Base-by-base conservation (phyloP, 192 early-diverging fungal genomes). In the Mortierella claussenii region DNA sequence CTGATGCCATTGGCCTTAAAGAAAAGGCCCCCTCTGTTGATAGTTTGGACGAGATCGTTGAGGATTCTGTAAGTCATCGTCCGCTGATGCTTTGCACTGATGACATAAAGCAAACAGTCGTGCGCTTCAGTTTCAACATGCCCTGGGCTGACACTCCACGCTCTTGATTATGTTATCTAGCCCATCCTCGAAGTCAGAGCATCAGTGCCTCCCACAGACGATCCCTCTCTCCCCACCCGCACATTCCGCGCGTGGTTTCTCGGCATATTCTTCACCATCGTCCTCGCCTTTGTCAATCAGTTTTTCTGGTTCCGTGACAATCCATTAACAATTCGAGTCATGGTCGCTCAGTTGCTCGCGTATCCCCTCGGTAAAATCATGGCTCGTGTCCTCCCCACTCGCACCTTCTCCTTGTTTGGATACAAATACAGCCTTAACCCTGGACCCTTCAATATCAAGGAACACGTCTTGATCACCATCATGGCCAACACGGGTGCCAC, bases 261-360 rank as follows among this genome's bases (percentile, higher is more conserved):
- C 30, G 91, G 91, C 9, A 83, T 94, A 23, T 56, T 89, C 37
- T 94, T 94, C 51, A 81, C 82, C 34, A 65, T 73, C 2, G 84
- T 79, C 33, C 69, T 93, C 31, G 87, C 87, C 28, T 89, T 91
- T 65, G 80, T 88, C n/a, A 91, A 93, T 69, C 91, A 93, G 79
- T 89, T 94, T 75, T 92, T 93, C 71, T 92, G 92, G 83, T 96
- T 93, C 83, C 89, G 93, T 66, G 90, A 91, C 15, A 96, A 95
- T 74, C 85, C 90, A 1, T 84, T 94, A 45, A 82, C 85, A 0
- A 81, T 94, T 27, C 85, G 85, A 26, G 84, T 89, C 26, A 84
- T 89, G 69, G 83, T 95, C 18, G 94, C 91, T 2, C 83, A 90
- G 53, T 65, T 97, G 67, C 83, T 95, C 0, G 79, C 90, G 2